Evolutionary conservation across 1,284 basidiomycete species (phyloP), one percentile per base, ranked within the genome.

Genomic region (Fistulina hepatica): DNA sequence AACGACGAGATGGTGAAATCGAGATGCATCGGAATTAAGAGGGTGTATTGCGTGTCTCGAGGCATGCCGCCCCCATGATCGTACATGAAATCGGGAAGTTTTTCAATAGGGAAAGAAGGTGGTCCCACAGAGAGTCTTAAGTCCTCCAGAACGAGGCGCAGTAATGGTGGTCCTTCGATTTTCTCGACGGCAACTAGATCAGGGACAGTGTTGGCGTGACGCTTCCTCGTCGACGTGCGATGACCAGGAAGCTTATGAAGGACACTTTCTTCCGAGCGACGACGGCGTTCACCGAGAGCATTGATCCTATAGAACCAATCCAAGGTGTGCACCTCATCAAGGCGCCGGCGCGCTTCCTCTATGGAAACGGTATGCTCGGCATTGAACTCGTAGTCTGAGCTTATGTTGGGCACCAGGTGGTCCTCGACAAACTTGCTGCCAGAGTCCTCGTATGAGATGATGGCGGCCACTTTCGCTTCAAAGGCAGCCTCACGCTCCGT

Each of bases 21-120:
- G 24, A 97, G 58, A 51, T 92, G 81, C 49, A 97, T 59, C 2
- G 94, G 93, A 4, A 97, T 59, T 42, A 97, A 68, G 21, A 97
- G 65, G 9, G 86, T 81, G 55, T 82, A 97, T 45, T 73, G 52
- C 0, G 80, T 81, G 42, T 84, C 73, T 26, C 58, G 62, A 1
- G 88, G 89, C 32, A 91, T 56, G 6, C 81, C 81, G 40, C 59
- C 58, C 13, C 88, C 88, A 44, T 82, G 73, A 34, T 77, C 67
- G 43, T 76, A 53, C 28, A 92, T 60, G 58, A 89, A 94, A 44
- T 81, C 70, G 8, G 76, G 51, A 12, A 93, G 62, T 2, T 67
- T 55, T 13, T 66, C 59, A 6, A 56, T 44, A n/a, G 70, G 59
- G 51, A 88, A 88, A 2, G 72, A 69, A 2, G 90, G 85, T 10